A percentile compares a stretch with the other conserved stretches of the same genome.
phyloP scores from a whole-genome alignment of 768 basidiomycete species.

The Hortiboletus campestris region DNA sequence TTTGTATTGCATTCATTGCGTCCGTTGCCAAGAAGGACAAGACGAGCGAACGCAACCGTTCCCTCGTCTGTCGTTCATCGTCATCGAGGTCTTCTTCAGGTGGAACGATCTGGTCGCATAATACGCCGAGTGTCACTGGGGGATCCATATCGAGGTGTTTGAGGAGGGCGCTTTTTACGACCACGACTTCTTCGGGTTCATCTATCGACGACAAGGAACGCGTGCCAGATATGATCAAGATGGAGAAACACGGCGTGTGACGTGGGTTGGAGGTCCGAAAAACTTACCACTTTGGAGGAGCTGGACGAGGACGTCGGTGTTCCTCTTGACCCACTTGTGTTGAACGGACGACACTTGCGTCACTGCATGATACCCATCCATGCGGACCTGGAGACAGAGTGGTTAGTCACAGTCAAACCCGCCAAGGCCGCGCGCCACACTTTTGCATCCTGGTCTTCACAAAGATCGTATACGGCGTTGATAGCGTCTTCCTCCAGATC shows the following conservation, averaged over 20 bases:
- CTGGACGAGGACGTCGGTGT: slow-evolving; percentile 74
- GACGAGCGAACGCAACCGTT: slow-evolving; percentile 57
- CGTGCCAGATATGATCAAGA: slow-evolving; percentile 21
- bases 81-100: slow-evolving; percentile 51
- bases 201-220: slow-evolving; percentile 39
- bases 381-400: slow-evolving; percentile 50
- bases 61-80: slow-evolving; percentile 56
- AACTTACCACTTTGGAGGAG: slow-evolving; percentile 69
- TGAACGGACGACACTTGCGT: slow-evolving; percentile 48
- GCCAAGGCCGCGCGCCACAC: slow-evolving; percentile 34
- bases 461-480: slow-evolving; percentile 75
- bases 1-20: slow-evolving; percentile 45
- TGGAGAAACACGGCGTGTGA: slow-evolving; percentile 2
- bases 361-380: slow-evolving; percentile 64
- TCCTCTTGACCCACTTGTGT: slow-evolving; percentile 62
- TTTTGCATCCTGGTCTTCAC: slow-evolving; percentile 60
- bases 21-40: slow-evolving; percentile 56
- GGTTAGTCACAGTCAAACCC: slow-evolving; percentile 4
- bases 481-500: slow-evolving; percentile 74
- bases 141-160: slow-evolving; percentile 67
- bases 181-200: slow-evolving; percentile 60
- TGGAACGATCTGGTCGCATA: slow-evolving; percentile 65
- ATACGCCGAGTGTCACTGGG: slow-evolving; percentile 56
- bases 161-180: slow-evolving; percentile 58
- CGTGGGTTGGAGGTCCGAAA: neutral